A percentile compares a stretch with the other conserved stretches of the same genome.
phyloP scores from a whole-genome alignment of 805 yeast species.

The Wickerhamiella azyma region DNA sequence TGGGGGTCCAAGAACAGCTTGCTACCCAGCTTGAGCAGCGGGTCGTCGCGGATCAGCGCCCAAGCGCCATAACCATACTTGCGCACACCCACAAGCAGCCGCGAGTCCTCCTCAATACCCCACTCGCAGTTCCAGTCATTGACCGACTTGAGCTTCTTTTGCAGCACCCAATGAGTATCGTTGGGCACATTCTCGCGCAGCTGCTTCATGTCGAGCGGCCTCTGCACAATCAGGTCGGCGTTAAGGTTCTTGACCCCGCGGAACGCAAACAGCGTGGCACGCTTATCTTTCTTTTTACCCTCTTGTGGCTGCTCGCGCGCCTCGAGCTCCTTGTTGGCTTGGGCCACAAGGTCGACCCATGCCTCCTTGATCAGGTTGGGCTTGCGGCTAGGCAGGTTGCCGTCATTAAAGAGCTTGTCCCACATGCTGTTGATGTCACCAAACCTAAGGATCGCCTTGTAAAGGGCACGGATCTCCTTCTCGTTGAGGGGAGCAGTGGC shows the following conservation, averaged over 20 bases:
- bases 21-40: constrained; percentile 70
- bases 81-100: constrained; percentile 70
- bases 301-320: constrained; percentile 28
- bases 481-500: constrained; percentile 56
- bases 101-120: constrained; percentile 72
- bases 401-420: constrained; percentile 82
- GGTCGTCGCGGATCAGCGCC: constrained; percentile 91
- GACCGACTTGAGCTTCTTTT: constrained; percentile 58
- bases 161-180: constrained; percentile 49
- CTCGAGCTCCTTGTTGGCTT: constrained; percentile 46
- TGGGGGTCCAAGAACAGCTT: constrained; percentile 48
- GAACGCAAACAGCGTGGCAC: constrained; percentile 79
- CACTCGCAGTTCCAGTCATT: constrained; percentile 87
- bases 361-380: constrained; percentile 64
- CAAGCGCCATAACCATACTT: constrained; percentile 96
- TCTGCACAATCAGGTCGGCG: constrained; percentile 70
- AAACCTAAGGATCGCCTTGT: constrained; percentile 62
- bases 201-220: constrained; percentile 74
- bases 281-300: constrained; percentile 62
- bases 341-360: constrained; percentile 55
- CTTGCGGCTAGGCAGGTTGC: constrained; percentile 71
- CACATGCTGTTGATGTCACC: constrained; percentile 66
- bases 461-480: constrained; percentile 72
- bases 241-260: constrained; percentile 77
- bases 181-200: constrained; percentile 41